phyloP scores from a whole-genome alignment of 805 yeast genomes.

The Candida multigemmis region DNA sequence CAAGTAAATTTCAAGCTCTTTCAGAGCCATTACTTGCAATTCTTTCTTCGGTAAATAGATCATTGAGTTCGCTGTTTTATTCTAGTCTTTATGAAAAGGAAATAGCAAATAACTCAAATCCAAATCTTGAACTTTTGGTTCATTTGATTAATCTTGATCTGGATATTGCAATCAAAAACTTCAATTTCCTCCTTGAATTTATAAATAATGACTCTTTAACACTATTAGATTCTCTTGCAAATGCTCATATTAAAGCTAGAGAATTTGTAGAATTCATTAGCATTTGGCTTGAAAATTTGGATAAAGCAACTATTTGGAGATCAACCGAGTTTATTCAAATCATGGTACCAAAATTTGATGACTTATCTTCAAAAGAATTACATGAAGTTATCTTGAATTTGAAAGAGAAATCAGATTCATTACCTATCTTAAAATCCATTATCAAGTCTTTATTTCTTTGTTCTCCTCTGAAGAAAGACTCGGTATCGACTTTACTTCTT shows the following conservation, averaged over 20 bases:
- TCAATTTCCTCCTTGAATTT: constrained; percentile 7
- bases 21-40: constrained; percentile 35
- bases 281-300: constrained; percentile 31
- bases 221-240: constrained; percentile 25
- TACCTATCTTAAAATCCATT: too few species aligned
- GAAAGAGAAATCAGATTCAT: too few species aligned
- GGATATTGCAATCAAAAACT: constrained; percentile 44
- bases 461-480: too few species aligned
- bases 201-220: neutral
- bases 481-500: too few species aligned
- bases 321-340: constrained; percentile 17
- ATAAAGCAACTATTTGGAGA: constrained; percentile 12
- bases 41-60: constrained; percentile 43
- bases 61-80: constrained; percentile 46
- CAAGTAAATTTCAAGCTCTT: constrained; percentile 21
- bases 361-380: constrained; percentile 42
- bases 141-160: constrained; percentile 46
- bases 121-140: constrained; percentile 38
- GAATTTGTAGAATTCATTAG: constrained; percentile 39
- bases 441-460: too few species aligned
- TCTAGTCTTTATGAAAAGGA: constrained; percentile 26
- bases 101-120: constrained; percentile 6
- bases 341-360: constrained; percentile 31
- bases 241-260: constrained; percentile 48
- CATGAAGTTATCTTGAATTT: too few species aligned